Conservation (phyloP, 345 rosid genomes). For the Draba incana region DNA sequence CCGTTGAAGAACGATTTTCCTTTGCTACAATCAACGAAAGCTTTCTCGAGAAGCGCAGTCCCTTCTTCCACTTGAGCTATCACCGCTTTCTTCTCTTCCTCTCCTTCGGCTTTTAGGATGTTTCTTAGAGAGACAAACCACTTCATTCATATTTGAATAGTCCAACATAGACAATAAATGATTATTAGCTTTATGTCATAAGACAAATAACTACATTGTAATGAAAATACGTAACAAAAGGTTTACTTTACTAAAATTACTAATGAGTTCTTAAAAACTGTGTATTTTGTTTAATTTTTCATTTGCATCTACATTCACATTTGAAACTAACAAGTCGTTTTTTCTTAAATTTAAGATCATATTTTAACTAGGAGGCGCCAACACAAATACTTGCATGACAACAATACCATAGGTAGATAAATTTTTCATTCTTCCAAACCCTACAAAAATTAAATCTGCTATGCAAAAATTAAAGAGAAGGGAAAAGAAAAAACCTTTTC, state of each 20-base stretch:
- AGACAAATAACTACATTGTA: not conserved
- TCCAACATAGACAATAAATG: slow-evolving; percentile 6
- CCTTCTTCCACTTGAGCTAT: slow-evolving; percentile 48
- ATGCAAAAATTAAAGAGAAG: not conserved
- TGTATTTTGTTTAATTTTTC: not conserved
- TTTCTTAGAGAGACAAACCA: slow-evolving; percentile 50
- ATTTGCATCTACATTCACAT: not conserved
- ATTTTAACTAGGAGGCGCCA: not conserved
- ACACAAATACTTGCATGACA: not conserved
- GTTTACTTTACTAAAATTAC: not conserved
- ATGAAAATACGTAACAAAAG: not conserved
- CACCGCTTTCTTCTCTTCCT: slow-evolving; percentile 48
- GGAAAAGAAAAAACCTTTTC: slow-evolving; percentile 53
- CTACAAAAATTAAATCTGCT: not conserved
- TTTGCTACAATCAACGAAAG: slow-evolving; percentile 56
- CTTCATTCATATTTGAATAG: slow-evolving; percentile 38
- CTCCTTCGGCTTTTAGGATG: slow-evolving; percentile 42
- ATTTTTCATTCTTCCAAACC: not conserved
- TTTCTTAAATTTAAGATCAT: not conserved
- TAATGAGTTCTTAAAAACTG: slow-evolving; percentile 1
- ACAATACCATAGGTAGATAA: not conserved
- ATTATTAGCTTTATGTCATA: not conserved
- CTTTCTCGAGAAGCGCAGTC: slow-evolving; percentile 53
- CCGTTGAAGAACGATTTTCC: slow-evolving; percentile 82
- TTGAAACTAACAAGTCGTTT: not conserved